Conservation (phyloP, 139 green algal species). For the Tetradesmus obliquus region DNA sequence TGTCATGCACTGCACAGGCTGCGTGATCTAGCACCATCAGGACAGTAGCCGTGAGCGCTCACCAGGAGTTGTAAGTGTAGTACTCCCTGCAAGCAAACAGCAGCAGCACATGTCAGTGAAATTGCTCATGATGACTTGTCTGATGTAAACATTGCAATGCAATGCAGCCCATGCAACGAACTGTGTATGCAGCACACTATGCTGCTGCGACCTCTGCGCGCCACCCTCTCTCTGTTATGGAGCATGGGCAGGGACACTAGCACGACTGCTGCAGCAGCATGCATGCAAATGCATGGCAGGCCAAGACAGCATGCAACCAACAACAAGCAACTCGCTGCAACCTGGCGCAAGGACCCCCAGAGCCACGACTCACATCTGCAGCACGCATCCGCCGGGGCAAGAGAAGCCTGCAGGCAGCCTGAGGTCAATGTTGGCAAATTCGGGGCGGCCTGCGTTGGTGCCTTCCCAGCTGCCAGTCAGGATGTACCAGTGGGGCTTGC, state of each 20-base stretch:
- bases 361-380: not conserved
- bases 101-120: too few species aligned
- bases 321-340: not conserved
- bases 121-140: too few species aligned
- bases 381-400: not conserved
- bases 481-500: not conserved
- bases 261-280: not conserved
- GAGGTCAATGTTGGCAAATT: not conserved
- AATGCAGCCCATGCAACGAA: too few species aligned
- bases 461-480: not conserved
- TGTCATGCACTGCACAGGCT: not conserved
- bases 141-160: too few species aligned
- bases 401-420: not conserved
- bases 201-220: too few species aligned
- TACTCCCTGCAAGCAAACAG: too few species aligned
- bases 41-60: not conserved
- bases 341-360: not conserved
- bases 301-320: not conserved
- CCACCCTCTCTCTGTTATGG: not conserved
- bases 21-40: not conserved
- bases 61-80: not conserved
- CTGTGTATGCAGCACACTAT: too few species aligned
- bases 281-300: not conserved
- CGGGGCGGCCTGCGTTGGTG: too few species aligned
- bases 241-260: not conserved